Base-by-base conservation (phyloP, 2,329 filamentous ascomycete species). In the Microcera coccophila region DNA sequence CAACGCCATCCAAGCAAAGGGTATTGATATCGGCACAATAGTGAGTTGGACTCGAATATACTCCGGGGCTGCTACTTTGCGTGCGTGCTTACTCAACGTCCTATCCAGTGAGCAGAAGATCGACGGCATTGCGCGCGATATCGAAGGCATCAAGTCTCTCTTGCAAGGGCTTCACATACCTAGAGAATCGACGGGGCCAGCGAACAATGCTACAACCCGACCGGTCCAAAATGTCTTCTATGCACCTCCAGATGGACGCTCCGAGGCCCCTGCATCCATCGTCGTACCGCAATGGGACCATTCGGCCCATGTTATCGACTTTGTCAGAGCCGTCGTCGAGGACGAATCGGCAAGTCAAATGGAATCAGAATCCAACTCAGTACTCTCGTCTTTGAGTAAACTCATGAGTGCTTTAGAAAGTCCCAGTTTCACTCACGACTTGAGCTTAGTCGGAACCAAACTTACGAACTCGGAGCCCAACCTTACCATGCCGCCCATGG, bases 101-200 rank as follows among this genome's bases (percentile, higher is more conserved):
- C n/a, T n/a, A n/a, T n/a, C n/a, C n/a, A 68, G 65, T 43, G 66
- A 68, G 36, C 57, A 52, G 34, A 68, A 68, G 41, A 64, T 68
- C 19, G 64, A 68, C 28, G 52, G 55, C 2, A 65, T 66, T 31
- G 60, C 53, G 33, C 55, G 51, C 16, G 62, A 63, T 41, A 53
- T 68, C 28, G 55, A 62, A 17, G 53, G 53, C 12, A 66, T 68
- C 34, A 62, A 65, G 42, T 37, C 32, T n/a, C 31, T 59, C 4
- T 32, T 59, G 1, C 39, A 48, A 32, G 41, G 49, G 4, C 49
- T 66, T 14, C 43, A 46, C 3, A 10, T 42, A 10, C 18, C 15
- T 16, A 24, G 15, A 14, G 15, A n/a, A 3, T 17, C 26, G 32
- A 5, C 21, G 16, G 20, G 17, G 7, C 9, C 18, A 28, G 4